phyloP scores from a whole-genome alignment of 2,329 filamentous ascomycete species.

The Pyrenochaeta sp. region DNA sequence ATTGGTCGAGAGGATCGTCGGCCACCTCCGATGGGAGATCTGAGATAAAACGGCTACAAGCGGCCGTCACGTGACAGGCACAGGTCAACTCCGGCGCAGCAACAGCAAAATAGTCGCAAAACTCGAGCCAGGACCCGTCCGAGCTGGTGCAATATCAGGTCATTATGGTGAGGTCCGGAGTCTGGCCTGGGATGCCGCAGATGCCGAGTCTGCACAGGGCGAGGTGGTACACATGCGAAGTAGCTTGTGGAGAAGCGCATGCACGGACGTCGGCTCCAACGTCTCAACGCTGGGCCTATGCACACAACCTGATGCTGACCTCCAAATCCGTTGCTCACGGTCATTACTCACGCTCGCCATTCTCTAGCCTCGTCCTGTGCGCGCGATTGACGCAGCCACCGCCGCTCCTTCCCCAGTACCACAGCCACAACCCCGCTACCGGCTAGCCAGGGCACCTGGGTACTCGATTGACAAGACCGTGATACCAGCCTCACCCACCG shows the following conservation, averaged over 20 bases:
- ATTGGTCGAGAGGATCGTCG: slow-evolving; percentile 42
- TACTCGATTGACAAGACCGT: slow-evolving; percentile 21
- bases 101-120: slow-evolving; percentile 11
- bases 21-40: slow-evolving; percentile 38
- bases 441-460: slow-evolving; percentile 19
- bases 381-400: slow-evolving; percentile 8
- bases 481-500: slow-evolving; percentile 22
- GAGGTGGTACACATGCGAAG: slow-evolving; percentile 7
- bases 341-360: slow-evolving; percentile 13
- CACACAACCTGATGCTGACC: slow-evolving; percentile 1
- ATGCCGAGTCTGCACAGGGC: slow-evolving; percentile 4
- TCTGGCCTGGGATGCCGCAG: no score
- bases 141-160: slow-evolving; percentile 30
- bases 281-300: neutral
- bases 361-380: slow-evolving; percentile 22
- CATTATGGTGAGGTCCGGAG: slow-evolving; percentile 29
- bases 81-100: slow-evolving; percentile 17
- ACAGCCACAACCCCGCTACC: slow-evolving; percentile 24
- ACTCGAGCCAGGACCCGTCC: slow-evolving; percentile 13
- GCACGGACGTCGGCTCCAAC: slow-evolving; percentile 5
- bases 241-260: slow-evolving; percentile 7
- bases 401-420: slow-evolving; percentile 14
- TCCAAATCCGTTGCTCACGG: slow-evolving; percentile 11
- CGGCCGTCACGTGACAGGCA: slow-evolving; percentile 35
- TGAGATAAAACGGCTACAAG: slow-evolving; percentile 23